Evolutionary conservation across 2,329 filamentous ascomycete species (phyloP).

Genomic region (Macroventuria anomochaeta): DNA sequence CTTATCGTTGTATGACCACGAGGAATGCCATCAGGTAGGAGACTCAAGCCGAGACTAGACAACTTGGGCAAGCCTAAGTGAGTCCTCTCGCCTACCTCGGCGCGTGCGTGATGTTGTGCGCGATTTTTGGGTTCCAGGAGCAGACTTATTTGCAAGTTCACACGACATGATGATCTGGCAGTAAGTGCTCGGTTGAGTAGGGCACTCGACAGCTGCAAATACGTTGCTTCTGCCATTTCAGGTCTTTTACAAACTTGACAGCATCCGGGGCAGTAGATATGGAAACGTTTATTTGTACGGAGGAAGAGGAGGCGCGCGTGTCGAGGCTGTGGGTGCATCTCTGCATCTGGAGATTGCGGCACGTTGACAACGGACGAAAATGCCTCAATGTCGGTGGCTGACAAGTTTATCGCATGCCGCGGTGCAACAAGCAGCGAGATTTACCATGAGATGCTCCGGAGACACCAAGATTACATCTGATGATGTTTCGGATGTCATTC

Average conservation of each 20-base stretch:
- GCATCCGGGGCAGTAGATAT: no score
- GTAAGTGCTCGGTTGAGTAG: not conserved
- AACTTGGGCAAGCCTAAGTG: conserved; percentile 3
- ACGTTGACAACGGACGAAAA: conserved; percentile 4
- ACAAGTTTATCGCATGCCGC: no score
- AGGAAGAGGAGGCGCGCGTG: not conserved
- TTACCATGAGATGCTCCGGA: not conserved
- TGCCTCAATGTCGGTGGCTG: conserved; percentile 15
- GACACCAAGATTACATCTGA: not conserved
- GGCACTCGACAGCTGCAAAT: not conserved
- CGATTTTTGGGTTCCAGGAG: conserved; percentile 7
- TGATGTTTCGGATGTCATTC: not conserved
- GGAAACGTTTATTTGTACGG: not conserved
- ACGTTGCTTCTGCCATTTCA: not conserved
- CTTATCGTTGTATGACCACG: not conserved
- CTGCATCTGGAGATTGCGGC: conserved; percentile 12
- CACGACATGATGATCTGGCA: not conserved
- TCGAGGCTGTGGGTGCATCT: not conserved
- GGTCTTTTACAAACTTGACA: no score
- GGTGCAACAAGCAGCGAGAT: not conserved
- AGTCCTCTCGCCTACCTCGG: not conserved
- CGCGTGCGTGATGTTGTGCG: conserved; percentile 1
- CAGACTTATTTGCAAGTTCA: not conserved
- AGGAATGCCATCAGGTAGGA: no score
- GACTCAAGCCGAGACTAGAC: no score